These are phyloP conservation scores for Houttuynia cordata DNA, from an alignment of 164 flowering plant species.

Conservation along the genomic window DNA sequence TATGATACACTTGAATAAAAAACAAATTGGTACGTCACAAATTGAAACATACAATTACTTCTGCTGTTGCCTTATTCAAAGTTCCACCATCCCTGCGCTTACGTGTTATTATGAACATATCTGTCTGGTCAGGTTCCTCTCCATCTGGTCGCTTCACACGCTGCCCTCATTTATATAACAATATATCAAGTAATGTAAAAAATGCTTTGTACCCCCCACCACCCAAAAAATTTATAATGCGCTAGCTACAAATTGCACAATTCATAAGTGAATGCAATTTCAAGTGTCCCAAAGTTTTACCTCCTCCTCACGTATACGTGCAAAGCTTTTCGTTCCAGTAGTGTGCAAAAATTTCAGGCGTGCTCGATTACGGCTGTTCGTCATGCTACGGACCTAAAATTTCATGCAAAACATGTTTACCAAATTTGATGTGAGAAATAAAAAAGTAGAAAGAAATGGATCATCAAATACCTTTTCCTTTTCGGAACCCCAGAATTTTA, in stretches of 20 bases:
- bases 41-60: too few relatives aligned
- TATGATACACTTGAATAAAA: too few relatives aligned
- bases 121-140: constrained; percentile 16
- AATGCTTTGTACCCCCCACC: neutral
- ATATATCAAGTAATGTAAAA: neutral
- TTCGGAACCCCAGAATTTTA: constrained; percentile 19
- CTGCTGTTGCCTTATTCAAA: too few relatives aligned
- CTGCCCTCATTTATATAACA: neutral
- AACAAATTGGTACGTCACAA: too few relatives aligned
- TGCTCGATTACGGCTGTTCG: constrained; percentile 17
- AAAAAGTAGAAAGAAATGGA: neutral
- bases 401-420: neutral
- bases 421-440: neutral
- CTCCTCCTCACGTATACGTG: constrained; percentile 23
- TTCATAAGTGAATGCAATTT: too few relatives aligned
- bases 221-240: neutral
- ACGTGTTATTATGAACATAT: neutral
- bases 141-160: constrained; percentile 7
- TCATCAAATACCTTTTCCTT: constrained; percentile 8
- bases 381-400: constrained; percentile 10
- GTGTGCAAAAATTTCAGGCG: constrained; percentile 8
- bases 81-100: too few relatives aligned
- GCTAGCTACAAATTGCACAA: too few relatives aligned
- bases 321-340: constrained; percentile 24
- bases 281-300: neutral